Conservation (phyloP, 2,329 filamentous ascomycete genomes). For the Neonectria faginata region DNA sequence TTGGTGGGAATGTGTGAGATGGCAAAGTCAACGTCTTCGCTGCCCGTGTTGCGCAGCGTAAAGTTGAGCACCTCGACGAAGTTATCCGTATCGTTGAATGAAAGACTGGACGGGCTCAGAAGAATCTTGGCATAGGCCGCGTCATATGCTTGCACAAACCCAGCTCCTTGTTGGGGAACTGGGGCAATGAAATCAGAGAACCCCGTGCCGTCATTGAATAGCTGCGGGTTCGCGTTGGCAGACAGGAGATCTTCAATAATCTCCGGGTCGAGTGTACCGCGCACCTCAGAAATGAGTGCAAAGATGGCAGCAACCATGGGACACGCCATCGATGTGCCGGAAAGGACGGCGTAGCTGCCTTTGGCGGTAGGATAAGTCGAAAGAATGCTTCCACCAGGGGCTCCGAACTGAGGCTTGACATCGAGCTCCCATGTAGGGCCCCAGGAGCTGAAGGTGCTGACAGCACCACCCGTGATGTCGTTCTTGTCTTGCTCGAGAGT, state of each 20-base stretch:
- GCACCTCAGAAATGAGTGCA: constrained; percentile 64
- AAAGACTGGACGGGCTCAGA: constrained; percentile 5
- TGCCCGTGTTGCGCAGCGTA: constrained; percentile 55
- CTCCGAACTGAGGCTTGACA: constrained; percentile 66
- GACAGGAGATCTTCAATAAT: background rate
- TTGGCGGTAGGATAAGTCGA: constrained; percentile 64
- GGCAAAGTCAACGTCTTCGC: constrained; percentile 59
- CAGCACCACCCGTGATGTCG: constrained; percentile 60
- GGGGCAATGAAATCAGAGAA: constrained; percentile 7
- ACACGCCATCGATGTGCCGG: constrained; percentile 71
- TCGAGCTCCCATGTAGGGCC: constrained; percentile 71
- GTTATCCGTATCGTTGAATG: constrained; percentile 19
- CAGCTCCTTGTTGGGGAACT: constrained; percentile 8
- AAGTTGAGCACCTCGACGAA: constrained; percentile 2
- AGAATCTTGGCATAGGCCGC: constrained; percentile 7
- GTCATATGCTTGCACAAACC: constrained; percentile 3
- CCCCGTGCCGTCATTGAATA: constrained; percentile 3
- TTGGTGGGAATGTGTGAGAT: constrained; percentile 63
- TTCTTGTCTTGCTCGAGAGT: constrained; percentile 54
- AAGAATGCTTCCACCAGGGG: constrained; percentile 68
- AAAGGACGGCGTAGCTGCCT: constrained; percentile 64
- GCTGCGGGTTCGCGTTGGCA: background rate
- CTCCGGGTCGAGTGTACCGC: constrained; percentile 61
- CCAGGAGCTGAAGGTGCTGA: constrained; percentile 68
- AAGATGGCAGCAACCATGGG: constrained; percentile 67